These are phyloP conservation scores for Rhizophora mangle DNA, from an alignment of 345 rosid genomes.

Conservation along the genomic window DNA sequence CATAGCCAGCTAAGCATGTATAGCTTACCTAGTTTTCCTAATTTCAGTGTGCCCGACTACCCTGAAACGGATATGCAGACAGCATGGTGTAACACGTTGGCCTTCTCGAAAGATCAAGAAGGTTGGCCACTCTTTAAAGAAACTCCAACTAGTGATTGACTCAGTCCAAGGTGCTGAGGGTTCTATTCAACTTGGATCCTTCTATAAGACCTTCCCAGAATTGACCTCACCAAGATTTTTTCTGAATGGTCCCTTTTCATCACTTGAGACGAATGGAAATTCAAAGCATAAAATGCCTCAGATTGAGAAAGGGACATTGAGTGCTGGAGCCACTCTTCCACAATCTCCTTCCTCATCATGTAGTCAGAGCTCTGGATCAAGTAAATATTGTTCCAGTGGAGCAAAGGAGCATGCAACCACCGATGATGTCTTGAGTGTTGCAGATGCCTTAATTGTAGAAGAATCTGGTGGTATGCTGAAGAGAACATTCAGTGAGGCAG, in stretches of 20 bases:
- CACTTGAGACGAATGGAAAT: conserved; percentile 29
- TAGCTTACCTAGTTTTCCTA: conserved; percentile 19
- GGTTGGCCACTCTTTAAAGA: conserved; percentile 86
- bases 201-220: conserved; percentile 83
- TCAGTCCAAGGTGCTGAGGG: conserved; percentile 92
- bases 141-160: conserved; percentile 85
- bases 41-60: conserved; percentile 97
- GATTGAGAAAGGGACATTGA: conserved; percentile 36
- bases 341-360: conserved; percentile 69
- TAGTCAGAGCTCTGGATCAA: conserved; percentile 77
- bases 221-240: conserved; percentile 57
- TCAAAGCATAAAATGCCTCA: conserved; percentile 33
- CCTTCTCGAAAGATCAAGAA: conserved; percentile 96
- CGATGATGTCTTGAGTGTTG: conserved; percentile 21
- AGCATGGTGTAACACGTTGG: conserved; percentile 87
- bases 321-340: conserved; percentile 40
- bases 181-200: conserved; percentile 70
- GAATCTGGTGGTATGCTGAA: conserved; percentile 38
- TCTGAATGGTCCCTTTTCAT: conserved; percentile 36
- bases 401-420: conserved; percentile 41
- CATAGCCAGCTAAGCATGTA: conserved; percentile 2
- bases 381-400: conserved; percentile 62
- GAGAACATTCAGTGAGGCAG: conserved; percentile 50
- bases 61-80: conserved; percentile 93
- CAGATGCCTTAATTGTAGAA: conserved; percentile 30